Evolutionary conservation across 2,329 filamentous ascomycete species (phyloP).

Genomic region (Aspergillus vadensis): DNA sequence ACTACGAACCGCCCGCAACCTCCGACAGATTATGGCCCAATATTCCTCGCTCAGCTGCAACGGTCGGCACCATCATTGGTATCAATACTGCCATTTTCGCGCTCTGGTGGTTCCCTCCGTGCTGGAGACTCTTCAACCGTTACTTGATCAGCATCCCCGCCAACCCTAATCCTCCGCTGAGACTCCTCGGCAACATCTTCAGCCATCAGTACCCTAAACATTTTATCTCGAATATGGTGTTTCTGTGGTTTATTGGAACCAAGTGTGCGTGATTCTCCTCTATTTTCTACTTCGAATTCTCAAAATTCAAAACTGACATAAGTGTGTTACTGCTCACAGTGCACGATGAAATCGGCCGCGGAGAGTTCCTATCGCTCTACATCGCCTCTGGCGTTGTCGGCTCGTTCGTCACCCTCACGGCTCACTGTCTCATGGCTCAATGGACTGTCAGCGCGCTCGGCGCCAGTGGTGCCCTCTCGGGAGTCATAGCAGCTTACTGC

Average conservation of each 20-base stretch:
- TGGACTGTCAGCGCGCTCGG: conserved; percentile 53
- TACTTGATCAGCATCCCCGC: conserved; percentile 57
- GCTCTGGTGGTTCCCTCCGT: conserved; percentile 54
- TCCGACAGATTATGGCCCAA: conserved; percentile 54
- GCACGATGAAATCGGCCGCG: conserved; percentile 59
- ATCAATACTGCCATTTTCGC: conserved; percentile 54
- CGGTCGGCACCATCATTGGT: conserved; percentile 53
- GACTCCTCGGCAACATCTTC: conserved; percentile 58
- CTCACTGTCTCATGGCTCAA: conserved; percentile 46
- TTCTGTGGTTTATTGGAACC: conserved; percentile 58
- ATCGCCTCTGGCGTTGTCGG: conserved; percentile 51
- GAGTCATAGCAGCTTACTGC: conserved; percentile 53
- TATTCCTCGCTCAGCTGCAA: conserved; percentile 54
- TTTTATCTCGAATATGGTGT: conserved; percentile 55
- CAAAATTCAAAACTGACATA: too few species aligned
- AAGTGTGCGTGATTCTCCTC: conserved; percentile 37
- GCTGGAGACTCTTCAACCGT: conserved; percentile 59
- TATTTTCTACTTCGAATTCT: background rate
- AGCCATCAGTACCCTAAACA: conserved; percentile 59
- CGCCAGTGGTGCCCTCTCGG: conserved; percentile 54
- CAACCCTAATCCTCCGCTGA: conserved; percentile 55
- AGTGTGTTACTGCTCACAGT: conserved; percentile 31
- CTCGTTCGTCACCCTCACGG: conserved; percentile 49
- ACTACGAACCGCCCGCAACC: conserved; percentile 52
- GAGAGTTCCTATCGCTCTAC: conserved; percentile 57